These are phyloP conservation scores for Saccharomycopsis sp. DNA, from an alignment of 805 yeast species.

Conservation along the genomic window DNA sequence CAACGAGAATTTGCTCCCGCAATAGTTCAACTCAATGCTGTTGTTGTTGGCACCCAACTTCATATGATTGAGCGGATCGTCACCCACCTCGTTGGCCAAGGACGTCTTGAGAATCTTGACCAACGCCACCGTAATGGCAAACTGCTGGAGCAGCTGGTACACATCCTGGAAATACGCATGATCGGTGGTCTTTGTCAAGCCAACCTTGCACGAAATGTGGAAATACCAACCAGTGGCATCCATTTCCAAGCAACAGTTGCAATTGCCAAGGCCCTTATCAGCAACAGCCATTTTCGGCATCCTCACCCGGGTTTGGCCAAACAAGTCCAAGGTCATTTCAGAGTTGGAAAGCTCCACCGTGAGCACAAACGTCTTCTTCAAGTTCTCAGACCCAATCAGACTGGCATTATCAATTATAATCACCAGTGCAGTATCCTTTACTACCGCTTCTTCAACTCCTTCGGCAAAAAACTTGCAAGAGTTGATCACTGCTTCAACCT, in stretches of 20 bases:
- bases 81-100: conserved; percentile 2
- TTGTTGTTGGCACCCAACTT: no score
- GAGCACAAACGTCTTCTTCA: conserved; percentile 9
- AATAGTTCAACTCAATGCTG: no score
- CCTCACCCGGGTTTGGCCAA: conserved; percentile 9
- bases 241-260: conserved; percentile 6
- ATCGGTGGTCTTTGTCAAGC: conserved; percentile 2
- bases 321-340: conserved; percentile 14
- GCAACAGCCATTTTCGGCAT: neutral
- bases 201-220: conserved; percentile 10
- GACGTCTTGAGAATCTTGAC: conserved; percentile 1
- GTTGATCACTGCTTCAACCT: conserved; percentile 1
- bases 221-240: conserved; percentile 13
- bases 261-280: neutral
- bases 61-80: no score
- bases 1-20: no score
- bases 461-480: no score
- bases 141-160: conserved; percentile 4
- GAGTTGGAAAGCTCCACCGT: conserved; percentile 13
- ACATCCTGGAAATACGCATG: conserved; percentile 4
- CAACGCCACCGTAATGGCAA: conserved; percentile 5
- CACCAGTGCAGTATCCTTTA: no score
- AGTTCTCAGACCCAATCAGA: no score
- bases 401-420: no score
- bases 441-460: no score